phyloP scores from a whole-genome alignment of 2,329 filamentous ascomycete genomes.

The Alternaria metachromatica region DNA sequence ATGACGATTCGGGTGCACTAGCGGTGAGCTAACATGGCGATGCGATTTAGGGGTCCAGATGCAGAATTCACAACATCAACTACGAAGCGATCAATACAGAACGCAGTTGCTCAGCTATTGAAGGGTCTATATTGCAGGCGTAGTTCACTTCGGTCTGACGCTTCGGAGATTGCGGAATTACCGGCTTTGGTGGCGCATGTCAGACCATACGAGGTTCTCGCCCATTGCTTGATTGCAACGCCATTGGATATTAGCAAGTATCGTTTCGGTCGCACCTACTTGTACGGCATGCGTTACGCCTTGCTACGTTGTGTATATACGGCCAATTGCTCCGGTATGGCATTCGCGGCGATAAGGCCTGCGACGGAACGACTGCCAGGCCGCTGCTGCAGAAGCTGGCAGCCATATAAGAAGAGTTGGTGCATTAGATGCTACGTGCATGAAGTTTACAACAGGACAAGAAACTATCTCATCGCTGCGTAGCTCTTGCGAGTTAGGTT shows the following conservation, averaged over 20 bases:
- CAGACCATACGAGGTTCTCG: not conserved
- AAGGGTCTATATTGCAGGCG: too few relatives aligned
- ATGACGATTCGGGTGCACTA: not conserved
- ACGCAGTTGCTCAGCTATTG: not conserved
- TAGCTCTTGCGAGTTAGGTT: not conserved
- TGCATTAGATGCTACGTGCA: not conserved
- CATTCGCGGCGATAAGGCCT: not conserved
- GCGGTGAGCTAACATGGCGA: not conserved
- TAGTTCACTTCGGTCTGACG: not conserved
- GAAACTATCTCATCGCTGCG: not conserved
- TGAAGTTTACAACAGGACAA: not conserved
- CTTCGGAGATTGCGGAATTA: not conserved
- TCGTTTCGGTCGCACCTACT: not conserved
- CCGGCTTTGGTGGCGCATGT: not conserved
- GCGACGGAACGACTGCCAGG: not conserved
- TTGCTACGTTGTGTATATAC: not conserved
- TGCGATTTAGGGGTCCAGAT: not conserved
- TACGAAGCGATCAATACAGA: not conserved
- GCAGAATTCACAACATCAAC: not conserved
- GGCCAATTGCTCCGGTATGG: not conserved
- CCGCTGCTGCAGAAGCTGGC: not conserved
- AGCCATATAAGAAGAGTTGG: not conserved
- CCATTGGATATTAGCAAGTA: not conserved
- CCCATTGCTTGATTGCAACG: not conserved
- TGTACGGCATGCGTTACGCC: not conserved